Conservation (phyloP, 306 rosid species). For the Cicer yamashitae region DNA sequence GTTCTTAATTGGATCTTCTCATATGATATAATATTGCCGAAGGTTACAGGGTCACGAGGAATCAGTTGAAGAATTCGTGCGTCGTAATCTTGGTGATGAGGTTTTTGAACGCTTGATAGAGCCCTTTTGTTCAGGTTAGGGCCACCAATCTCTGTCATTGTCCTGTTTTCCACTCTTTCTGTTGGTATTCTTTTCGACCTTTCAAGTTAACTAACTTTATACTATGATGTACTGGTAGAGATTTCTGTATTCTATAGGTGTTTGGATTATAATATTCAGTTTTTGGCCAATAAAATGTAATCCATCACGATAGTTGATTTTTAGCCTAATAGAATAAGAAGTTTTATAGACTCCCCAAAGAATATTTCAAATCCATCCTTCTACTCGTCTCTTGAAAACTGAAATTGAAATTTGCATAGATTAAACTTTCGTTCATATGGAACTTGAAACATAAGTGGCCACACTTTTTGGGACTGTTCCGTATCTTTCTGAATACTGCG, state of each 20-base stretch:
- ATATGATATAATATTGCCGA: conserved; percentile 69
- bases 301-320: conserved; percentile 7
- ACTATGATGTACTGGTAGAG: conserved; percentile 24
- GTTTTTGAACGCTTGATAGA: conserved; percentile 98
- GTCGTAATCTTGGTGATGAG: conserved; percentile 95
- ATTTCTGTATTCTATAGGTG: conserved; percentile 16
- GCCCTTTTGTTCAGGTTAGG: conserved; percentile 93
- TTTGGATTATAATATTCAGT: conserved; percentile 26
- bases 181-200: conserved; percentile 31
- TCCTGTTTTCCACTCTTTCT: conserved; percentile 13
- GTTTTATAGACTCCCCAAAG: conserved; percentile 7
- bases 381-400: conserved; percentile 1
- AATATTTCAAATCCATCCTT: conserved; percentile 20
- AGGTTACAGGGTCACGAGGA: conserved; percentile 99
- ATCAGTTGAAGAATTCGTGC: conserved; percentile 92
- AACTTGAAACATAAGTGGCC: conserved; percentile 37
- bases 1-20: conserved; percentile 58
- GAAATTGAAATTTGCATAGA: conserved; percentile 8
- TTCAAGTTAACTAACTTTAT: background rate
- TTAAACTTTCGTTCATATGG: conserved; percentile 3
- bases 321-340: conserved; percentile 12
- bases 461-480: conserved; percentile 17
- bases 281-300: conserved; percentile 18
- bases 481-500: conserved; percentile 21
- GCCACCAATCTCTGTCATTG: background rate